Evolutionary conservation across 257 asterid species (phyloP), one percentile per base, ranked within the genome.

Genomic region (Anisodus acutangulus): DNA sequence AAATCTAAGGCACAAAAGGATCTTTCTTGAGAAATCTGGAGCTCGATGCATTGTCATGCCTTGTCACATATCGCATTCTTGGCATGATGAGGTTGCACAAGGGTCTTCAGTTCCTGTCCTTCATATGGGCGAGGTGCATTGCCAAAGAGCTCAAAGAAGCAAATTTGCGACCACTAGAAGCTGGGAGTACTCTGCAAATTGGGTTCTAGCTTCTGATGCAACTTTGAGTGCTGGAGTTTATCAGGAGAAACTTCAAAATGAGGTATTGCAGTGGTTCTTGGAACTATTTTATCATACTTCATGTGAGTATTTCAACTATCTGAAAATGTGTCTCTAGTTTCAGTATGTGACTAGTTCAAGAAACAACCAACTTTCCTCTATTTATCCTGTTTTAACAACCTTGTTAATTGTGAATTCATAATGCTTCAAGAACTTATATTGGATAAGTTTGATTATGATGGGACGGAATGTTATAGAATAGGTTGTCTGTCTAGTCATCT

Each of bases 11-110:
- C 78, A 60, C 8, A 92, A 90, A 79, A 86, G 93, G 37, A 83
- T 17, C 51, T 89, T 90, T 87, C 92, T 95, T 19, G 98, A 94
- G 90, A 88, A 89, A 7, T 82, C 92, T 8, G 97, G 94, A 68
- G 97, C 88, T 22, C 53, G 87, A n/a, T 94, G 95, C 85, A 85
- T 92, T 49, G 95, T 87, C 83, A 93, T 93, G 94, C 97, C 98
- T 19, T 93, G 98, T 80, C 90, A 95, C 86, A 17, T 91, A 51
- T 89, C 91, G 7, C 94, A 95, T 83, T 85, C 87, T 53, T 95
- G 97, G 97, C 78, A 93, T 66, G 92, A 89, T 78, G 93, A 93
- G 87, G 87, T 92, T 59, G 82, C 82, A 13, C 88, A 90, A 51
- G 97, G 97, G 47, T 89, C 94, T 79, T 90, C 94, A 31, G 91